These are phyloP conservation scores for Xylariomycetidae sp. DNA, from an alignment of 2,329 filamentous ascomycete species.

Conservation along the genomic window DNA sequence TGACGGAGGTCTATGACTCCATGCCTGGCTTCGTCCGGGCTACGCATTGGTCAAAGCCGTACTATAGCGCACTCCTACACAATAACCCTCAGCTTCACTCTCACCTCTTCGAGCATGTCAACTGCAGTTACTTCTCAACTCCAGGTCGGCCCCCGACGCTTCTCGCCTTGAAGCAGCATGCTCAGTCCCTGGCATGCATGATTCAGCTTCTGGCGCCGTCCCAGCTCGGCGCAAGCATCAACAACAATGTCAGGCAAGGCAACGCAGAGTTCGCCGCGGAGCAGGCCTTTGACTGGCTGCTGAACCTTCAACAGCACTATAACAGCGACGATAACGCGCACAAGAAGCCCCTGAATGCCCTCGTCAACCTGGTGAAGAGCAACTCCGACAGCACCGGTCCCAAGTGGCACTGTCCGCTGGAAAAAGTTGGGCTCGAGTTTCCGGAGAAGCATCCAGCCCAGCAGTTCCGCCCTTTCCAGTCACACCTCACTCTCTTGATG, in stretches of 20 bases:
- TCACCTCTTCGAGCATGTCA: constrained; percentile 40
- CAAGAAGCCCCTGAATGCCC: constrained; percentile 37
- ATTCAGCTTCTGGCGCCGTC: constrained; percentile 43
- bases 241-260: constrained; percentile 1
- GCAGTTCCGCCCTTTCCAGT: constrained; percentile 33
- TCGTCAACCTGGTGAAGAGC: constrained; percentile 38
- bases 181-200: constrained; percentile 48
- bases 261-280: constrained; percentile 30
- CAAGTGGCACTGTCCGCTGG: constrained; percentile 41
- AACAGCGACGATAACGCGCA: constrained; percentile 41
- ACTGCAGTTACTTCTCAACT: constrained; percentile 53
- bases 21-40: constrained; percentile 31
- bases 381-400: constrained; percentile 36
- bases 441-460: constrained; percentile 12
- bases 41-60: constrained; percentile 36
- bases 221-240: constrained; percentile 24
- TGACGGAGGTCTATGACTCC: constrained; percentile 18
- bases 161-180: constrained; percentile 53
- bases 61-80: constrained; percentile 33
- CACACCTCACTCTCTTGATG: constrained; percentile 43
- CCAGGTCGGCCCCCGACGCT: constrained; percentile 45
- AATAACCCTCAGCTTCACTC: constrained; percentile 24
- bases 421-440: constrained; percentile 17
- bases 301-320: constrained; percentile 44
- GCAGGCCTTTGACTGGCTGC: constrained; percentile 53